A percentile compares a stretch with the other conserved stretches of the same genome.
Conservation (phyloP, 176 grass and related monocot species). For the Saccharum officinarum region DNA sequence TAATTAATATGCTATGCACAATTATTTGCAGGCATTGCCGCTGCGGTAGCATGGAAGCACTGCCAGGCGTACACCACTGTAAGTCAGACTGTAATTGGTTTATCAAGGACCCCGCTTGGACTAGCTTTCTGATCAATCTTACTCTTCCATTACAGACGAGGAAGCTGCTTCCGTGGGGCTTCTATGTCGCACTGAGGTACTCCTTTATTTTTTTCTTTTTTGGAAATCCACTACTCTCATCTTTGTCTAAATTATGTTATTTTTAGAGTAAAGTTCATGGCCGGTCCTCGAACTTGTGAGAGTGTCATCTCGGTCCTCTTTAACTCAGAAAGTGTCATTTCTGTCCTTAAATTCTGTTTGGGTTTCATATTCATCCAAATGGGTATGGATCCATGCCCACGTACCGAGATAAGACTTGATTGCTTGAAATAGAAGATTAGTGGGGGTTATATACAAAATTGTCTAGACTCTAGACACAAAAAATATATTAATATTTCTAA, state of each 20-base stretch:
- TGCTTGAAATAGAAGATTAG: too few relatives aligned
- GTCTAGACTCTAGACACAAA: too few relatives aligned
- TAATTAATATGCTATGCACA: conserved; percentile 2
- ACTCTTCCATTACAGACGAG: conserved; percentile 55
- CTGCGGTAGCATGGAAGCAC: conserved; percentile 70
- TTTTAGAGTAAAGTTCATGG: too few relatives aligned
- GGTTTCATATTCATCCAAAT: too few relatives aligned
- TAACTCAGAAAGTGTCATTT: too few relatives aligned
- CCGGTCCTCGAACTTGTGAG: too few relatives aligned
- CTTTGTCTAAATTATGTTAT: not conserved
- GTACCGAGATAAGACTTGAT: too few relatives aligned
- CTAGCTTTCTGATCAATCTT: conserved; percentile 23
- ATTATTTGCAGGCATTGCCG: conserved; percentile 72
- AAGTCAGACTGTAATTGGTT: conserved; percentile 22
- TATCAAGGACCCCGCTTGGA: not conserved
- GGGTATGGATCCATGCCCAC: too few relatives aligned
- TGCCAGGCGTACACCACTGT: conserved; percentile 55
- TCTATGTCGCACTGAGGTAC: conserved; percentile 72
- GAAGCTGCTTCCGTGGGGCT: conserved; percentile 68
- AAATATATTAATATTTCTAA: too few relatives aligned
- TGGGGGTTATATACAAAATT: too few relatives aligned
- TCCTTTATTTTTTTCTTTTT: not conserved
- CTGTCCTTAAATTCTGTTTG: too few relatives aligned
- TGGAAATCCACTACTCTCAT: not conserved
- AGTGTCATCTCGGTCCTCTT: too few relatives aligned